Base-by-base conservation (phyloP, 2,329 filamentous ascomycete species). In the Aureobasidium melanogenum region DNA sequence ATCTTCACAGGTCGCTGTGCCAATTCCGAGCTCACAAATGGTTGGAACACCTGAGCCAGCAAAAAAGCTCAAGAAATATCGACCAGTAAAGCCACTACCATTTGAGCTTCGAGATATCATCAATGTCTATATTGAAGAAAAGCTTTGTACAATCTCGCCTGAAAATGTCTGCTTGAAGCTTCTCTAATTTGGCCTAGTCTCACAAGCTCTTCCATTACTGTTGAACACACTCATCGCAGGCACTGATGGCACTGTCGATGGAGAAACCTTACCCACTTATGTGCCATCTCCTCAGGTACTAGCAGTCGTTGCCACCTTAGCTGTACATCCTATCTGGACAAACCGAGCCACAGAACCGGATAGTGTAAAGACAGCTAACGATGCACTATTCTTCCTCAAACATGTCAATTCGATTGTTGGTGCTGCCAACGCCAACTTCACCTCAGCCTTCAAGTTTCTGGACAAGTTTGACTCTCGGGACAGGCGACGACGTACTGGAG, bases 261-360 rank as follows among this genome's bases (percentile, higher is more conserved):
- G 74, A 62, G 70, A 72, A 38, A 63, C 75, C 15, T 75, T 74
- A 34, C 77, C 84, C 0, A 82, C 83, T 12, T 82, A 82, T 62
- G 75, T 91, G 19, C 89, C 93, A 1, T 84, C 88, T 2, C 80
- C 88, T 0, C 82, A 84, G 61, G 86, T 93, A 65, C 78, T 97
- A 26, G 86, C 89, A 8, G 78, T 97, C 9, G 81, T 91, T n/a
- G 84, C 82, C 46, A 94, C 90, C 1, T 78, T 97, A n/a, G 74
- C 87, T n/a, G 82, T 94, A 15, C 91, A 96, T 69, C 93, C 93
- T 0, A 76, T 79, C 26, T 84, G 88, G 65, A 97, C 92, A 0
- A 94, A 87, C 3, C 85, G 89, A 54, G 82, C 87, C 3, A 79
- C 81, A 30, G 82, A 84, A 9, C 69, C 76, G 14, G 85, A 88